These are phyloP conservation scores for Mucor circinelloides DNA, from an alignment of 371 early-diverging fungal genomes.

Conservation along the genomic window DNA sequence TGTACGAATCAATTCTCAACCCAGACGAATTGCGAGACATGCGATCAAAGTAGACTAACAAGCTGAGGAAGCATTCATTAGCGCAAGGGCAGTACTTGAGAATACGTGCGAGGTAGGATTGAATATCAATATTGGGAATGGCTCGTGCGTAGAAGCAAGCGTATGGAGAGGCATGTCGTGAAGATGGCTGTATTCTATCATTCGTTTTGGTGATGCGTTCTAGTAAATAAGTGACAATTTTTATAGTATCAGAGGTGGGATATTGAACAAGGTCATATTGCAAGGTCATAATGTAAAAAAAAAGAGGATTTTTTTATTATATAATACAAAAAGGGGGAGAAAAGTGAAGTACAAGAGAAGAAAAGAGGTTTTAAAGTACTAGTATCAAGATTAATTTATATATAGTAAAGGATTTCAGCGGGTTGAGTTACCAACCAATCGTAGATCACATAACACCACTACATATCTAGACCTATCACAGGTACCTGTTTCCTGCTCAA, in stretches of 20 bases:
- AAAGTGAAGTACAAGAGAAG: not conserved
- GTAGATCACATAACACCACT: not conserved
- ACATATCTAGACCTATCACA: not conserved
- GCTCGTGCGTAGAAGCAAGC: conserved; percentile 67
- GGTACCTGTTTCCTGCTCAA: not conserved
- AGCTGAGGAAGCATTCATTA: conserved; percentile 75
- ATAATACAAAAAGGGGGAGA: not conserved
- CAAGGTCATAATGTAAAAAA: not conserved
- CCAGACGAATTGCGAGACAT: conserved; percentile 49
- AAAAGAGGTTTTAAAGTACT: not conserved
- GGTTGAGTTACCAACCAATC: not conserved
- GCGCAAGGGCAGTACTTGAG: conserved; percentile 77
- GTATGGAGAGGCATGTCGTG: conserved; percentile 17
- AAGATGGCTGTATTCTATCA: conserved; percentile 26
- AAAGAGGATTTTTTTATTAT: not conserved
- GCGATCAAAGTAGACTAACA: conserved; percentile 81
- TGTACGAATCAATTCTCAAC: conserved; percentile 77
- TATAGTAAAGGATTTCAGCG: not conserved
- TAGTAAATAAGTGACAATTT: conserved; percentile 42
- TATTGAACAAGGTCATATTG: conserved; percentile 44
- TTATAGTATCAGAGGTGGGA: conserved; percentile 45
- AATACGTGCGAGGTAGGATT: conserved; percentile 65
- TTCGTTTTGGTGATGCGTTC: conserved; percentile 49
- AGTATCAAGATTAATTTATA: not conserved
- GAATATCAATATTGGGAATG: conserved; percentile 70